Conservation (phyloP, 1,139 yeast species). For the Spencermartinsiella ligniputridi region DNA sequence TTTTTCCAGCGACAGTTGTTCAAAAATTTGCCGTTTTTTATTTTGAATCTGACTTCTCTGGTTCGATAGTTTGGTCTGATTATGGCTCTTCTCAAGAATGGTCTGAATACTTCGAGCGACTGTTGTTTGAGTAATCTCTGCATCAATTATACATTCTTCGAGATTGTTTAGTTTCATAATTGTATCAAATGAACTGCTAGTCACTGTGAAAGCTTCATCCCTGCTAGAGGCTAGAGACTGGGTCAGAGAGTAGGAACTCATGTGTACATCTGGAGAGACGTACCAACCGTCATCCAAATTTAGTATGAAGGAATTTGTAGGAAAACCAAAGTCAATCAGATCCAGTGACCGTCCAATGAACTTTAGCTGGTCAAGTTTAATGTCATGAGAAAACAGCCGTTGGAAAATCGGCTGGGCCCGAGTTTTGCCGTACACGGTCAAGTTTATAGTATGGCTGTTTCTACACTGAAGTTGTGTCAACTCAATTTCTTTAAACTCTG, state of each 20-base stretch:
- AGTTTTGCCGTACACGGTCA: constrained; percentile 10
- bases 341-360: constrained; percentile 25
- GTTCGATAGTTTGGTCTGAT: neutral
- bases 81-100: neutral
- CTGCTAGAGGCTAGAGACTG: neutral
- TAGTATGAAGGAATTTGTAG: constrained; percentile 35
- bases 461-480: constrained; percentile 14
- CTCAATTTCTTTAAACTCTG: constrained; percentile 36
- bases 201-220: constrained; percentile 8
- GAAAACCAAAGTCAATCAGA: constrained; percentile 18
- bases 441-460: constrained; percentile 11
- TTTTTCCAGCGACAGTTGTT: constrained; percentile 5
- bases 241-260: neutral
- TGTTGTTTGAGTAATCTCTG: constrained; percentile 27
- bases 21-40: constrained; percentile 8
- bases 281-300: constrained; percentile 41
- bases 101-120: constrained; percentile 16
- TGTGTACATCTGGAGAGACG: constrained; percentile 1
- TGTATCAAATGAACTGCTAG: constrained; percentile 37
- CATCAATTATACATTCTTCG: constrained; percentile 41
- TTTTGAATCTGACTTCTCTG: constrained; percentile 7
- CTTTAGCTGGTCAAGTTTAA: constrained; percentile 8
- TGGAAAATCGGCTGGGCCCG: constrained; percentile 2
- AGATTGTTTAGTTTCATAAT: constrained; percentile 45
- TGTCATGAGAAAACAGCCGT: neutral